Percentiles rank a stretch among this genome's conserved stretches.
phyloP scores from a whole-genome alignment of 805 yeast genomes.

The Candida sphagnicola region DNA sequence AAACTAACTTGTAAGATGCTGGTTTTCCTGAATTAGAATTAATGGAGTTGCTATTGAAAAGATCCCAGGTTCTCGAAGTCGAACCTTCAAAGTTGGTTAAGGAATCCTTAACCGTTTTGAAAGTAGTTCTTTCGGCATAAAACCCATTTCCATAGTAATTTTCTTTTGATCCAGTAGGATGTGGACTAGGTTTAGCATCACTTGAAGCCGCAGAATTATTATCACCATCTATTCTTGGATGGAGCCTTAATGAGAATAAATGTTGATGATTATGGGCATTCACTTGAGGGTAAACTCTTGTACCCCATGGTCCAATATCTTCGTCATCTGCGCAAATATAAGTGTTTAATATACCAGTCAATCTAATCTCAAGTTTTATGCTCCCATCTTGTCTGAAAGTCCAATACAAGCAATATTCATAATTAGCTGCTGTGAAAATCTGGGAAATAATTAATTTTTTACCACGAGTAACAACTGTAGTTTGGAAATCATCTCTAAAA shows the following conservation, averaged over 20 bases:
- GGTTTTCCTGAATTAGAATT: constrained; percentile 74
- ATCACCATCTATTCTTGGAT: constrained; percentile 80
- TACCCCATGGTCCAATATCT: constrained; percentile 72
- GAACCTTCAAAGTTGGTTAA: constrained; percentile 56
- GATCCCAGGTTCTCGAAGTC: constrained; percentile 73
- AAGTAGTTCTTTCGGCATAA: constrained; percentile 59
- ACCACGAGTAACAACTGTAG: constrained; percentile 72
- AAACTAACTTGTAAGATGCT: constrained; percentile 71
- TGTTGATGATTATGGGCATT: constrained; percentile 89
- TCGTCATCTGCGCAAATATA: constrained; percentile 62
- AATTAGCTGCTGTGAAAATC: constrained; percentile 83
- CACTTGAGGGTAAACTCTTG: constrained; percentile 72
- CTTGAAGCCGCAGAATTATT: constrained; percentile 67
- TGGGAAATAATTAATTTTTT: constrained; percentile 71
- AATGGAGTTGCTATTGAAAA: constrained; percentile 65
- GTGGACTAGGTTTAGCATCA: constrained; percentile 60
- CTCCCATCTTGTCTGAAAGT: constrained; percentile 81
- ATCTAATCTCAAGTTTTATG: constrained; percentile 71
- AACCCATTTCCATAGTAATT: constrained; percentile 79
- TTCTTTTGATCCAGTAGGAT: constrained; percentile 60
- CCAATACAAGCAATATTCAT: constrained; percentile 84
- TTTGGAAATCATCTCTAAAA: constrained; percentile 74
- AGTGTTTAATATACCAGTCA: constrained; percentile 82
- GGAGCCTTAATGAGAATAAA: constrained; percentile 70
- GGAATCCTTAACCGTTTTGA: constrained; percentile 66